Evolutionary conservation across 345 rosid species (phyloP).

Genomic region (Abelmoschus esculentus): DNA sequence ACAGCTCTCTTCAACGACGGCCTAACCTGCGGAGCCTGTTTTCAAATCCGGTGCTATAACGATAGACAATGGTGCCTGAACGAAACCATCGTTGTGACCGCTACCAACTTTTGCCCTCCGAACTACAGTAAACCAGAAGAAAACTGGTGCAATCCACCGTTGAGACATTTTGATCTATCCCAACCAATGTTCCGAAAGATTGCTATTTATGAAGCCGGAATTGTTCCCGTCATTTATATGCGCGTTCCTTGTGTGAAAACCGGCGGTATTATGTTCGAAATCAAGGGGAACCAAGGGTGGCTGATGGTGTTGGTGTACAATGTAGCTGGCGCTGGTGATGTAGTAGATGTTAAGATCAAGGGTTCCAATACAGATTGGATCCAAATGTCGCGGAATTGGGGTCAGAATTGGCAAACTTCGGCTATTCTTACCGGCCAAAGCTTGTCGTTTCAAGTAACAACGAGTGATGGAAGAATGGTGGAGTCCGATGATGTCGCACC

Average conservation of each 20-base stretch:
- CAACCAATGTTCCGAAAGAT: constrained; percentile 34
- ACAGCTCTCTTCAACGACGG: constrained; percentile 59
- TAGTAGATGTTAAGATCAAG: constrained; percentile 22
- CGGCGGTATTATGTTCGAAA: constrained; percentile 38
- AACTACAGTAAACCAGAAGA: constrained; percentile 23
- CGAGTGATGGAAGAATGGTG: constrained; percentile 30
- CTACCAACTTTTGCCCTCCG: constrained; percentile 57
- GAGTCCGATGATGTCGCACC: constrained; percentile 28
- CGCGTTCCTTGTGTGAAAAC: constrained; percentile 26
- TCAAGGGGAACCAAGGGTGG: constrained; percentile 22
- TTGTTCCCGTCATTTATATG: constrained; percentile 33
- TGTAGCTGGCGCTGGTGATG: constrained; percentile 58
- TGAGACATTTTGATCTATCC: constrained; percentile 40
- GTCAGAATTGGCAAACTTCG: constrained; percentile 40
- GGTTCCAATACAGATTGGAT: constrained; percentile 32
- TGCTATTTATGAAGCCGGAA: constrained; percentile 25
- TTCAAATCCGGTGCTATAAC: constrained; percentile 37
- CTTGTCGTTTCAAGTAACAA: constrained; percentile 38
- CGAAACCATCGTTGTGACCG: constrained; percentile 43
- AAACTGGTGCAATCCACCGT: constrained; percentile 45
- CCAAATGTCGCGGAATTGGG: constrained; percentile 50
- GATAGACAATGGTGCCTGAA: constrained; percentile 43
- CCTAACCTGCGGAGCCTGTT: constrained; percentile 57
- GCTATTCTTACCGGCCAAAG: constrained; percentile 27
- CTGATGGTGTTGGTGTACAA: constrained; percentile 29